phyloP scores from a whole-genome alignment of 2,329 filamentous ascomycete species.

The Xylariales sp. region DNA sequence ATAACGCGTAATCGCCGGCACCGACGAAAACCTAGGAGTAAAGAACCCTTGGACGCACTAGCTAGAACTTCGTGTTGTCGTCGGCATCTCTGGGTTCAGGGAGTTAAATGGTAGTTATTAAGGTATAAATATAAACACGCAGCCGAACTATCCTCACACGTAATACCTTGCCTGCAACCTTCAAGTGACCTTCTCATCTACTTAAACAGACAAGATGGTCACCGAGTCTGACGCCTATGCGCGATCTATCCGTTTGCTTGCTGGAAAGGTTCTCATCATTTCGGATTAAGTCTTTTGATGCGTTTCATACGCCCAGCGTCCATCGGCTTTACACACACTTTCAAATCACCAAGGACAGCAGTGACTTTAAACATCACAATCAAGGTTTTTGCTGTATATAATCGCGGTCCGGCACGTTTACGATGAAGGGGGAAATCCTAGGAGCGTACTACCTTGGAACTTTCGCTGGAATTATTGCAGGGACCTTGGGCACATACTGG shows the following conservation, averaged over 20 bases:
- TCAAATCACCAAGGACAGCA: not conserved
- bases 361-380: slow-evolving; percentile 1
- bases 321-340: not conserved
- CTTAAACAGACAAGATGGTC: not conserved
- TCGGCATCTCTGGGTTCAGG: no score
- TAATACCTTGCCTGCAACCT: not conserved
- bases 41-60: no score
- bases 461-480: not conserved
- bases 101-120: no score
- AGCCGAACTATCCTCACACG: not conserved
- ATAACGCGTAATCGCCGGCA: no score
- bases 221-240: no score
- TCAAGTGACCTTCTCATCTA: not conserved
- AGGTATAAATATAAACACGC: no score
- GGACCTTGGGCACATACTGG: not conserved
- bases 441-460: not conserved
- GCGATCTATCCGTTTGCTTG: not conserved
- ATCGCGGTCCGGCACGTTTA: not conserved
- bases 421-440: not conserved
- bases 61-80: no score
- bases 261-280: not conserved
- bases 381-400: not conserved
- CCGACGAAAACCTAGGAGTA: no score
- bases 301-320: not conserved
- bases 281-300: not conserved